Base-by-base conservation (phyloP, 2,329 filamentous ascomycete species). In the Hymenotorrendiella dingleyae region DNA sequence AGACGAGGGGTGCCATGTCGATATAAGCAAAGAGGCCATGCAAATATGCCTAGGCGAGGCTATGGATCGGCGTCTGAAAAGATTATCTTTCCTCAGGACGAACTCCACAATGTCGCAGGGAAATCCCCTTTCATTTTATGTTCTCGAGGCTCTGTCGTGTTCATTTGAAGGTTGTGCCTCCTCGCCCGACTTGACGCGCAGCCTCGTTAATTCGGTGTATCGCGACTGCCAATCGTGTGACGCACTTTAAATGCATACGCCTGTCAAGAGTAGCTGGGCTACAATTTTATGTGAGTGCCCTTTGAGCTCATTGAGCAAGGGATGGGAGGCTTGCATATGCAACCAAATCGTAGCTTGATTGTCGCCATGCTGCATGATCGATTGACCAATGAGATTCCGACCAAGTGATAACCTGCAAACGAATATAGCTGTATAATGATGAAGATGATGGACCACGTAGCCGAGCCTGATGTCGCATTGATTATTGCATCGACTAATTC, bases 171-270 rank as follows among this genome's bases (percentile, higher is more conserved):
- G 14, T 26, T 9, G 34, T 34, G 28, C n/a, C 23, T 16, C n/a
- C 23, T 32, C 21, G 40, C 44, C 40, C 40, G 24, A 29, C 17
- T 40, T 36, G 22, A 22, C 8, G 21, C 29, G 26, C 34, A 46
- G 43, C 39, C 39, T 46, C 27, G 23, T 29, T 37, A 38, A 49
- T 40, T 42, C 48, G 48, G 48, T 46, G 42, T 32, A 17, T n/a
- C 17, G 37, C 20, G 30, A 27, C 29, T 38, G 17, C 17, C 14
- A n/a, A n/a, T n/a, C n/a, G n/a, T n/a, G n/a, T n/a, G n/a, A n/a
- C n/a, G n/a, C n/a, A n/a, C n/a, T n/a, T n/a, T n/a, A n/a, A n/a
- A n/a, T n/a, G n/a, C n/a, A n/a, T n/a, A n/a, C n/a, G n/a, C n/a
- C n/a, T n/a, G n/a, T n/a, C n/a, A n/a, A n/a, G n/a, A 29, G 37